Evolutionary conservation across 2,329 filamentous ascomycete species (phyloP), one percentile per base, ranked within the genome.

Genomic region (Sclerotinia borealis): DNA sequence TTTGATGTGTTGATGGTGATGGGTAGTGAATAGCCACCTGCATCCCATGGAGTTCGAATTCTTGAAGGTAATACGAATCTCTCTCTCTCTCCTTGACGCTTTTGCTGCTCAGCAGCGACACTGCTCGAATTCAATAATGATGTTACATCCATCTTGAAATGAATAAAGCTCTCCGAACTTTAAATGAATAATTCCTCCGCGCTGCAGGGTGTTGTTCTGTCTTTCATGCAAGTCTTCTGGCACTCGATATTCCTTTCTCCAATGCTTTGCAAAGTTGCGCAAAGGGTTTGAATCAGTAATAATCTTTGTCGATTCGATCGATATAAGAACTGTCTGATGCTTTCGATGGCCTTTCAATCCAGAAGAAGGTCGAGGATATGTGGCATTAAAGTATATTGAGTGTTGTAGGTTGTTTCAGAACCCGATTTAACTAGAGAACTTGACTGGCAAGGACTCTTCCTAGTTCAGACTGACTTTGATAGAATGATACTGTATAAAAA

Each of bases 31-130:
- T 75, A 75, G 48, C 74, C 74, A 60, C 71, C 73, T 25, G 73
- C 73, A 64, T 75, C 73, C 73, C 74, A 75, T 48, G 73, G 73
- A 11, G 72, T 75, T 55, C 73, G 68, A 67, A 67, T 75, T 43
- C 70, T 64, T n/a, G 67, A 64, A 19, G 66, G 67, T 11, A 63
- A 63, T 41, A 61, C 67, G 22, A 64, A 66, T 49, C 61, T 51
- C 27, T 63, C 65, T 49, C 61, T 51, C 27, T 63, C 65, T 19
- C 65, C 63, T 37, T 27, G 47, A 61, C 39, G 47, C 52, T 64
- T 64, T 56, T 69, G 69, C 68, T 72, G 72, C 63, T 69, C 72
- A 67, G 65, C 68, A 68, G 71, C 69, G 63, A 63, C 47, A 22
- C 69, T 66, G 59, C 67, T 70, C 11, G 66, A 66, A 63, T 75